Conservation (phyloP, 1,284 basidiomycete genomes). For the Sutorius eximius region DNA sequence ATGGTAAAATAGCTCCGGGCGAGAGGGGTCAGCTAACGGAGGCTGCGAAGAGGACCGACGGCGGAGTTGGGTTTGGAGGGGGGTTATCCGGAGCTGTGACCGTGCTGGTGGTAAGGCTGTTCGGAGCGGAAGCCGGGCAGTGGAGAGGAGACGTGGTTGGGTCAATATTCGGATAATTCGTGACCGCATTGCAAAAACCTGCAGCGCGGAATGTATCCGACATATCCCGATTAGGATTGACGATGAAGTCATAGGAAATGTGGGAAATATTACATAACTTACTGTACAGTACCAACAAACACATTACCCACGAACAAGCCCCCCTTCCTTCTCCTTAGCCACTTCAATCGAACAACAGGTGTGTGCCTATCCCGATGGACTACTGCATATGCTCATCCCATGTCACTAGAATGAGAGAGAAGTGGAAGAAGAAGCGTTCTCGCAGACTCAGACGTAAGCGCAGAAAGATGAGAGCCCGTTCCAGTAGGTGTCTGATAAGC, state of each 20-base stretch:
- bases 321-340: slow-evolving; percentile 20
- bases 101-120: neutral
- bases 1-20: slow-evolving; percentile 70
- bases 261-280: slow-evolving; percentile 31
- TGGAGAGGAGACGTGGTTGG: neutral
- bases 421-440: slow-evolving; percentile 90
- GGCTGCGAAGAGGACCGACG: slow-evolving; percentile 20
- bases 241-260: slow-evolving; percentile 8
- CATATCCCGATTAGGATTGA: neutral
- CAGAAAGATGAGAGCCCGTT: slow-evolving; percentile 90
- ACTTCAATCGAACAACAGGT: slow-evolving; percentile 35
- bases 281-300: slow-evolving; percentile 39
- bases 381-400: neutral
- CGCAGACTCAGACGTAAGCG: slow-evolving; percentile 85
- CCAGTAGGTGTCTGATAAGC: slow-evolving; percentile 59
- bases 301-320: slow-evolving; percentile 10
- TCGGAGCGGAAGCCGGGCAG: neutral
- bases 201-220: neutral
- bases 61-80: neutral
- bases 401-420: slow-evolving; percentile 73
- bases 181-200: slow-evolving; percentile 10
- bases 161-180: slow-evolving; percentile 5
- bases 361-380: slow-evolving; percentile 17
- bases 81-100: slow-evolving; percentile 9
- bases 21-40: slow-evolving; percentile 47